Evolutionary conservation across 2,329 filamentous ascomycete genomes (phyloP), one percentile per base, ranked within the genome.

Genomic region (Penicillium sumatraense): DNA sequence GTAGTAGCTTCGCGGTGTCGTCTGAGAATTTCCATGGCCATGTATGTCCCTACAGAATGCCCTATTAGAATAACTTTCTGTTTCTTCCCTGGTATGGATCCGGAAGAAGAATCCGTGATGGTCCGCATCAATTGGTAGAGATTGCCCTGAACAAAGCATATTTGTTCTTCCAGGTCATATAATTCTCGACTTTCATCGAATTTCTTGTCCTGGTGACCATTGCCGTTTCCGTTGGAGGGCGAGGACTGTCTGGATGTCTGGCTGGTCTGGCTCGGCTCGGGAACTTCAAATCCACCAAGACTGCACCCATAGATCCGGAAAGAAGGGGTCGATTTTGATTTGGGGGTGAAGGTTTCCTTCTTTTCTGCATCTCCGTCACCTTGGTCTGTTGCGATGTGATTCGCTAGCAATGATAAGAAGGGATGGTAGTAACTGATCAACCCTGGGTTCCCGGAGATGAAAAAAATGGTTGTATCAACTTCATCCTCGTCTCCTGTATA

Each of bases 11-110:
- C 75, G 31, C 80, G 74, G 58, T 86, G 81, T 9, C 84, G 78
- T 57, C 86, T 78, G 45, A 90, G 82, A 26, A 89, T 74, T 69
- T 92, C 88, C 59, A 91, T 83, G 2, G 83, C 76, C 18, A 93
- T 87, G 68, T 89, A 93, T 9, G 85, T 78, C 21, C 89, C 89
- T 1, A 93, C 87, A 0, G 88, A 91, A 72, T 93, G 89, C 3
- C 89, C 89, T 47, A 89, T 82, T 14, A 93, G 74, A 7, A 91
- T 79, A 16, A 91, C 82, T 47, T 75, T 74, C 5, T 33, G 56
- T 35, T 33, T 61, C 8, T 4, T 16, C 20, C 36, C n/a, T n/a
- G n/a, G n/a, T n/a, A n/a, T n/a, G n/a, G n/a, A n/a, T n/a, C n/a
- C 38, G 6, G 48, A 3, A 0, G 31, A 4, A 35, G 42, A 46